A percentile compares a stretch with the other conserved stretches of the same genome.
These are phyloP conservation scores for Zoysia matrella DNA, from an alignment of 202 grass and related monocot species.

Conservation along the genomic window DNA sequence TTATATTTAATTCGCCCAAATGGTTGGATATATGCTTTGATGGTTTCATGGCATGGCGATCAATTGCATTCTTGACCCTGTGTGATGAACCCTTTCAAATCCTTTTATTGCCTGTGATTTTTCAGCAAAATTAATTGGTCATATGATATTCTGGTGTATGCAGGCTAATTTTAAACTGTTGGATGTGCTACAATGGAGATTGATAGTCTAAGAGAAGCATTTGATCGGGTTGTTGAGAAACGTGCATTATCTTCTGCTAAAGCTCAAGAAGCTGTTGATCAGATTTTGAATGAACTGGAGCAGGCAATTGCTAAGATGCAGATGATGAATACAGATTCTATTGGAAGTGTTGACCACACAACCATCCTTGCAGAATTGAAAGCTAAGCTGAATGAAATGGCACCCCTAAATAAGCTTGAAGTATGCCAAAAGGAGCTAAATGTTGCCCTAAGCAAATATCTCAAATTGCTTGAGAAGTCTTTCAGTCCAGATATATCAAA, in stretches of 20 bases:
- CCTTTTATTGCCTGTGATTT: neutral
- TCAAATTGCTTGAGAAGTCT: too few species aligned
- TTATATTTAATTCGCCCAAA: conserved; percentile 2
- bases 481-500: conserved; percentile 68
- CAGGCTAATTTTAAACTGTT: conserved; percentile 33
- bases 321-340: neutral
- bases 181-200: too few species aligned
- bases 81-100: conserved; percentile 15
- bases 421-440: neutral
- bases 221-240: too few species aligned
- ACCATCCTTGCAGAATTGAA: conserved; percentile 69
- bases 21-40: neutral
- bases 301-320: too few species aligned
- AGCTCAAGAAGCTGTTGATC: too few species aligned
- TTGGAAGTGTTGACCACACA: conserved; percentile 48
- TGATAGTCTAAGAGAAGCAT: too few species aligned
- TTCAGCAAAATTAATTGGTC: conserved; percentile 7
- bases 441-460: too few species aligned
- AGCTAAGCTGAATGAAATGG: conserved; percentile 60
- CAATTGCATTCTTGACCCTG: neutral
- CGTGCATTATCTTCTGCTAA: too few species aligned
- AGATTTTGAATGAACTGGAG: too few species aligned
- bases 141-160: conserved; percentile 19
- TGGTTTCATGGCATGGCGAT: neutral
- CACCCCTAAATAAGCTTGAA: conserved; percentile 69